Conservation (phyloP, 768 basidiomycete species). For the Agrocybe chaxingu region DNA sequence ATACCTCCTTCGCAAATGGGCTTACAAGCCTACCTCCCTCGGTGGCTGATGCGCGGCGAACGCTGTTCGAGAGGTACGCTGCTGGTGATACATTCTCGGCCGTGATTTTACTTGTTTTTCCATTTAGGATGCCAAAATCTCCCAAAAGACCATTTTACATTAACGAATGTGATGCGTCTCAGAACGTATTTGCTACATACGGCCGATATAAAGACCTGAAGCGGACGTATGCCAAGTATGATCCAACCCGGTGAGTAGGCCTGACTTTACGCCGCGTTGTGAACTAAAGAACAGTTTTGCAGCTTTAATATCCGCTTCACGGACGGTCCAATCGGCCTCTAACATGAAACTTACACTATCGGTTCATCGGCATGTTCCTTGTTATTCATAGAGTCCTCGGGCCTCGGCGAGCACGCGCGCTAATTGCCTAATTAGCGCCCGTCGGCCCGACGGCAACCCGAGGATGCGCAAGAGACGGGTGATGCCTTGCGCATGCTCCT, state of each 20-base stretch:
- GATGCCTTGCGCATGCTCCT: too few relatives aligned
- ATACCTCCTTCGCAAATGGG: slow-evolving; percentile 23
- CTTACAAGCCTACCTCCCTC: slow-evolving; percentile 17
- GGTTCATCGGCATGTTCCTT: background rate
- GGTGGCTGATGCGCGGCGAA: slow-evolving; percentile 21
- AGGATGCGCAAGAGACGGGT: too few relatives aligned
- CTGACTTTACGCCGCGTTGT: background rate
- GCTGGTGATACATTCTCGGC: background rate
- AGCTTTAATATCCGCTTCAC: slow-evolving; percentile 34
- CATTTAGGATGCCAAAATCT: slow-evolving; percentile 30
- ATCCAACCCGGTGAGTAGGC: slow-evolving; percentile 35
- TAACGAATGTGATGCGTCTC: slow-evolving; percentile 35
- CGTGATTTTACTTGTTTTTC: background rate
- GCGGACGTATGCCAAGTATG: slow-evolving; percentile 38
- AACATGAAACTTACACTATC: slow-evolving; percentile 14
- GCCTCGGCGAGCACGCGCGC: too few relatives aligned
- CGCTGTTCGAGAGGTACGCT: slow-evolving; percentile 29
- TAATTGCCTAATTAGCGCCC: too few relatives aligned
- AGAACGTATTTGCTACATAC: slow-evolving; percentile 38
- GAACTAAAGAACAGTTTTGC: background rate
- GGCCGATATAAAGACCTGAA: slow-evolving; percentile 33
- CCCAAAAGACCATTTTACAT: slow-evolving; percentile 37
- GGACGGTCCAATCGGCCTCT: slow-evolving; percentile 30
- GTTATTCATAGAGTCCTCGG: too few relatives aligned
- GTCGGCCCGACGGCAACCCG: too few relatives aligned